Conservation (phyloP, 2,329 filamentous ascomycete genomes). For the Lachnellula subtilissima region DNA sequence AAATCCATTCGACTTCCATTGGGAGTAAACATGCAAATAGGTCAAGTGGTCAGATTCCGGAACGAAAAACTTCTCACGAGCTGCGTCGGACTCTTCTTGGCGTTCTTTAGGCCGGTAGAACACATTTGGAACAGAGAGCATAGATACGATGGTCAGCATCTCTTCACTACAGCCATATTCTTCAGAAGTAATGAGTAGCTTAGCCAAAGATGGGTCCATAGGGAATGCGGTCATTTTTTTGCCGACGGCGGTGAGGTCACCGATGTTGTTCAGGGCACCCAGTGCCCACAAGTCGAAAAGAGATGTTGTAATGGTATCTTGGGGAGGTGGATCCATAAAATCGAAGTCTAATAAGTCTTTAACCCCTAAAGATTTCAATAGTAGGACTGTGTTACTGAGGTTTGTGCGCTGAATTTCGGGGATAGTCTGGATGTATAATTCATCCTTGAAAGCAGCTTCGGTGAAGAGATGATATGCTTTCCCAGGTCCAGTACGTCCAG, state of each 20-base stretch:
- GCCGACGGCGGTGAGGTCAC: constrained; percentile 82
- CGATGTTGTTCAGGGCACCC: constrained; percentile 88
- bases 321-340: constrained; percentile 97
- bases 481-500: constrained; percentile 88
- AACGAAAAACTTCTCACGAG: constrained; percentile 96
- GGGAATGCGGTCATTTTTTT: constrained; percentile 95
- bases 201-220: constrained; percentile 94
- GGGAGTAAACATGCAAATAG: constrained; percentile 88
- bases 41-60: constrained; percentile 96
- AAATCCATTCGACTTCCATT: constrained; percentile 88
- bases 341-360: constrained; percentile 94
- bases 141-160: constrained; percentile 96
- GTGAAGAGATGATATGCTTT: constrained; percentile 94
- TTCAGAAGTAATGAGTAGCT: constrained; percentile 86
- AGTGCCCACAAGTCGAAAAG: constrained; percentile 97
- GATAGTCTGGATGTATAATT: constrained; percentile 94
- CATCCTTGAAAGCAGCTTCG: constrained; percentile 90
- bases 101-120: constrained; percentile 97
- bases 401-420: constrained; percentile 98
- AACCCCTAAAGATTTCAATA: constrained; percentile 91
- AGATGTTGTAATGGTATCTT: constrained; percentile 95
- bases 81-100: constrained; percentile 91
- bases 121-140: constrained; percentile 93
- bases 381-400: constrained; percentile 86
- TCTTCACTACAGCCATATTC: constrained; percentile 93